Evolutionary conservation across 129 eudicot species (phyloP).

Genomic region (Escallonia rubra): DNA sequence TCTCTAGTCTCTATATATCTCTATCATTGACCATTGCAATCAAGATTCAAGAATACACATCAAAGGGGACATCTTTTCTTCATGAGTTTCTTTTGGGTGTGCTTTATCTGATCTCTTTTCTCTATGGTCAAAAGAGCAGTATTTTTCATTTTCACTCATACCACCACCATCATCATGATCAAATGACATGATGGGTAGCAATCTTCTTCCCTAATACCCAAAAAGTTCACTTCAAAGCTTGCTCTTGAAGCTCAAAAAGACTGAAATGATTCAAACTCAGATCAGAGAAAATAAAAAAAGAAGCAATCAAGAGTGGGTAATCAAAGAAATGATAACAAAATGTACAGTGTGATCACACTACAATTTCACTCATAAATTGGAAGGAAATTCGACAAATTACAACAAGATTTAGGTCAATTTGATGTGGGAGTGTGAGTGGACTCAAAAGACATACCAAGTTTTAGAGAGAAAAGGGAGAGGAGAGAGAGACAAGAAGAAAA

Average conservation of each 20-base stretch:
- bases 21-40: slow-evolving; percentile 21
- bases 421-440: background rate
- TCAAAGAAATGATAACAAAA: background rate
- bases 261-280: slow-evolving; percentile 37
- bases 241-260: slow-evolving; percentile 33
- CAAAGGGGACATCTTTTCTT: slow-evolving; percentile 38
- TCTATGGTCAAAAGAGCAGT: slow-evolving; percentile 38
- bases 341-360: background rate
- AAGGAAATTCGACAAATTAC: background rate
- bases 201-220: slow-evolving; percentile 31
- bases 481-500: slow-evolving; percentile 5
- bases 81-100: slow-evolving; percentile 5
- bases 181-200: slow-evolving; percentile 18
- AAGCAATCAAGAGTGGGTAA: slow-evolving; percentile 19
- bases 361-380: background rate
- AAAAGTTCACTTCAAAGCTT: slow-evolving; percentile 15
- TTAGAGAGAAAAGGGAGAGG: slow-evolving; percentile 1
- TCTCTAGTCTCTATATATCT: background rate
- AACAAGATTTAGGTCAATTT: slow-evolving; percentile 7
- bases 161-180: slow-evolving; percentile 23
- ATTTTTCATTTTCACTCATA: slow-evolving; percentile 18
- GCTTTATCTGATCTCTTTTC: slow-evolving; percentile 20
- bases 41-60: slow-evolving; percentile 15
- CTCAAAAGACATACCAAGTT: background rate
- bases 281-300: slow-evolving; percentile 23